Percentiles rank a stretch among this genome's conserved stretches.
Conservation (phyloP, 257 asterid species). For the Solanum chilense region DNA sequence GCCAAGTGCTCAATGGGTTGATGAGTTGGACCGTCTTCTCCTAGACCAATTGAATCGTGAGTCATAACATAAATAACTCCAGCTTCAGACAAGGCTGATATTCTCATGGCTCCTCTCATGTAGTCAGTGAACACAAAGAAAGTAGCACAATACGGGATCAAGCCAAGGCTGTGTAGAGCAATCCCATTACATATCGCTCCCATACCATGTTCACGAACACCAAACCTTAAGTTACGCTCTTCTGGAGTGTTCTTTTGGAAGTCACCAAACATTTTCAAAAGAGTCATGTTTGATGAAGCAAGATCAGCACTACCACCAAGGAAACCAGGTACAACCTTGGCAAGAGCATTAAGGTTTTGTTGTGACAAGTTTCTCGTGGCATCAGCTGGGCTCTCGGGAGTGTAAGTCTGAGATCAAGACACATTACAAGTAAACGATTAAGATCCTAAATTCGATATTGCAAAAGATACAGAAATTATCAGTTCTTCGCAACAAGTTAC, state of each 20-base stretch:
- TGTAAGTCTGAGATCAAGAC: slow-evolving; percentile 35
- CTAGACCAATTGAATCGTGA: slow-evolving; percentile 67
- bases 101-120: slow-evolving; percentile 86
- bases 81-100: slow-evolving; percentile 66
- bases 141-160: slow-evolving; percentile 79
- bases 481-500: background rate
- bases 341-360: slow-evolving; percentile 56
- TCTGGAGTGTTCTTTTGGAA: slow-evolving; percentile 67
- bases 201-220: slow-evolving; percentile 78
- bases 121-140: slow-evolving; percentile 88
- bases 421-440: background rate
- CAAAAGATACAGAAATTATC: background rate
- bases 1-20: slow-evolving; percentile 76
- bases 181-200: slow-evolving; percentile 85
- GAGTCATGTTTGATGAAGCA: slow-evolving; percentile 84
- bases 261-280: slow-evolving; percentile 64
- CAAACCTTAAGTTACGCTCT: slow-evolving; percentile 57
- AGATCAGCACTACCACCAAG: slow-evolving; percentile 93
- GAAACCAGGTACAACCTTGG: slow-evolving; percentile 71
- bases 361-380: slow-evolving; percentile 67
- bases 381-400: slow-evolving; percentile 58
- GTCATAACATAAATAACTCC: slow-evolving; percentile 67
- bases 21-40: slow-evolving; percentile 76
- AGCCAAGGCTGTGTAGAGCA: slow-evolving; percentile 68
- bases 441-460: background rate